A percentile compares a stretch with the other conserved stretches of the same genome.
These are phyloP conservation scores for Torulaspora franciscae DNA, from an alignment of 805 yeast species.

Conservation along the genomic window DNA sequence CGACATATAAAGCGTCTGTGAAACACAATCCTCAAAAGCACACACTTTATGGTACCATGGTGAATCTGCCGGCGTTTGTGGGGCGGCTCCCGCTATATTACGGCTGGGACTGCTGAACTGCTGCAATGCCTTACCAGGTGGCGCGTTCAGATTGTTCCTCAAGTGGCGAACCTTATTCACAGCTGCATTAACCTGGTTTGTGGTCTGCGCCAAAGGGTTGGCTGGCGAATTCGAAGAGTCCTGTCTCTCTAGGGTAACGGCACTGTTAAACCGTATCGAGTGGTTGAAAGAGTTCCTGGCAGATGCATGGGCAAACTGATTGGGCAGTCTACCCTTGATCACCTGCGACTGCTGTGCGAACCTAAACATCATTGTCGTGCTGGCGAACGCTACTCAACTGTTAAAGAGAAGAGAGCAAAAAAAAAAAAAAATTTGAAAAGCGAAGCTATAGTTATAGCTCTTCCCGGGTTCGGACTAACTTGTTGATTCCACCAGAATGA, in stretches of 20 bases:
- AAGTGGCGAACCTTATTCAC: slow-evolving; percentile 32
- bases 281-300: slow-evolving; percentile 39
- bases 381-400: background rate
- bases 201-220: slow-evolving; percentile 18
- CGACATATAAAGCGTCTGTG: slow-evolving; percentile 35
- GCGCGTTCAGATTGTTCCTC: slow-evolving; percentile 18
- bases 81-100: slow-evolving; percentile 16
- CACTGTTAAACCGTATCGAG: slow-evolving; percentile 37
- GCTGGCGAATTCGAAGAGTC: slow-evolving; percentile 14
- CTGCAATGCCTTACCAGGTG: slow-evolving; percentile 9
- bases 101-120: slow-evolving; percentile 14
- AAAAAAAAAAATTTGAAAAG: background rate
- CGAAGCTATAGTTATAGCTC: slow-evolving; percentile 1
- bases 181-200: slow-evolving; percentile 21
- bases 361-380: slow-evolving; percentile 27
- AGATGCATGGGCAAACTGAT: slow-evolving; percentile 37
- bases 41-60: slow-evolving; percentile 49
- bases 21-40: slow-evolving; percentile 49
- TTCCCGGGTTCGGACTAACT: slow-evolving; percentile 3
- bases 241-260: slow-evolving; percentile 34
- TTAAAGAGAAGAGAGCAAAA: background rate
- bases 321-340: slow-evolving; percentile 38
- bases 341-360: slow-evolving; percentile 35
- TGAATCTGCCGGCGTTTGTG: slow-evolving; percentile 31
- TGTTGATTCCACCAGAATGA: background rate